phyloP scores from a whole-genome alignment of 2,329 filamentous ascomycete genomes.

The Colletotrichum cereale region DNA sequence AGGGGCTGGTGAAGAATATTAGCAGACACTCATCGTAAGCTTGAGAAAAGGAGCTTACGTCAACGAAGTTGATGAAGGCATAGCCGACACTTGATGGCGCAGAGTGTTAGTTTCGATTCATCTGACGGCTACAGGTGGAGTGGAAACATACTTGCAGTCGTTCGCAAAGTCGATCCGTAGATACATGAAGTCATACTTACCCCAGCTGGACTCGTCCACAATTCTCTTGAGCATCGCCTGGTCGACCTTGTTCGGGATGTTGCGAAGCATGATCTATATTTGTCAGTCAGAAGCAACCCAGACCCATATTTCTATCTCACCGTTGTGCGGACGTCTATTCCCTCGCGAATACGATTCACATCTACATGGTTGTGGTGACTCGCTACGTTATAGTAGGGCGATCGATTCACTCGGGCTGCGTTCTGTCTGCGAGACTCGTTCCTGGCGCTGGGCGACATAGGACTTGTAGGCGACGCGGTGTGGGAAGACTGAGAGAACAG shows the following conservation, averaged over 20 bases:
- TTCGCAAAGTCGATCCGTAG: conserved; percentile 90
- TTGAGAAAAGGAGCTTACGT: conserved; percentile 66
- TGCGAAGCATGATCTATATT: conserved; percentile 89
- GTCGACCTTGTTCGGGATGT: conserved; percentile 92
- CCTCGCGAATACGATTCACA: conserved; percentile 69
- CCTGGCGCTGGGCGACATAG: conserved; percentile 47
- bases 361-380: conserved; percentile 74
- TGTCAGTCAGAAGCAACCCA: conserved; percentile 1
- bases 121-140: not conserved
- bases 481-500: conserved; percentile 41
- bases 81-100: conserved; percentile 81
- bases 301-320: conserved; percentile 57
- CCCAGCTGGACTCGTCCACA: conserved; percentile 82
- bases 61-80: conserved; percentile 94
- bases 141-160: conserved; percentile 79
- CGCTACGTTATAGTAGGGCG: conserved; percentile 60
- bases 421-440: conserved; percentile 62
- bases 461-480: not conserved
- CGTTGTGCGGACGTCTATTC: conserved; percentile 81
- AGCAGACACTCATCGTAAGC: conserved; percentile 45
- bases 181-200: conserved; percentile 95
- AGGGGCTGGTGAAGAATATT: conserved; percentile 66
- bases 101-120: not conserved
- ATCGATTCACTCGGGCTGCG: conserved; percentile 59
- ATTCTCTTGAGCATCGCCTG: conserved; percentile 82